Conservation (phyloP, 306 rosid species). For the Cercis canadensis region DNA sequence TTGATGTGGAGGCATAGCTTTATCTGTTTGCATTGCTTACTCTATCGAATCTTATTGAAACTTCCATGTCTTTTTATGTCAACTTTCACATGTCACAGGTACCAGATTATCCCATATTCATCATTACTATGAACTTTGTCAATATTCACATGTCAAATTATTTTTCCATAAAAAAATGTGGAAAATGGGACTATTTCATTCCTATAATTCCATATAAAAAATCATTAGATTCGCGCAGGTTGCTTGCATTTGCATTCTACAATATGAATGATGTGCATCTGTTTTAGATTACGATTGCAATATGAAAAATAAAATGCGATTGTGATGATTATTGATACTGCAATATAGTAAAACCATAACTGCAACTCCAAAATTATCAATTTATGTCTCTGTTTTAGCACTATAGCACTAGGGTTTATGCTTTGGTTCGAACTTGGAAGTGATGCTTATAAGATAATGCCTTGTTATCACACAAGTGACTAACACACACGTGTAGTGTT, state of each 20-base stretch:
- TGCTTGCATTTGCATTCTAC: constrained; percentile 42
- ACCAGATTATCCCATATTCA: constrained; percentile 37
- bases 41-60: constrained; percentile 43
- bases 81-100: constrained; percentile 40
- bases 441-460: too few species aligned
- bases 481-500: too few species aligned
- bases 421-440: too few species aligned
- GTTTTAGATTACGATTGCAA: too few species aligned
- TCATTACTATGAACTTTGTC: constrained; percentile 40
- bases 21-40: constrained; percentile 15
- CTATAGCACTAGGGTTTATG: too few species aligned
- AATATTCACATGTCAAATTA: constrained; percentile 36
- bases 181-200: constrained; percentile 15
- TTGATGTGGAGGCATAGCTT: constrained; percentile 32
- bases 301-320: too few species aligned
- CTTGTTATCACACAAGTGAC: too few species aligned
- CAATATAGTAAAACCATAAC: too few species aligned
- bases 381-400: too few species aligned
- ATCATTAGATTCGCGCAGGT: constrained; percentile 42
- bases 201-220: constrained; percentile 30
- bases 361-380: too few species aligned
- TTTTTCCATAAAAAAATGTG: constrained; percentile 10
- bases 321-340: too few species aligned
- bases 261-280: too few species aligned
- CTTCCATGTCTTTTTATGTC: constrained; percentile 43